phyloP scores from a whole-genome alignment of 2,329 filamentous ascomycete species.

The Aspergillus sp. region DNA sequence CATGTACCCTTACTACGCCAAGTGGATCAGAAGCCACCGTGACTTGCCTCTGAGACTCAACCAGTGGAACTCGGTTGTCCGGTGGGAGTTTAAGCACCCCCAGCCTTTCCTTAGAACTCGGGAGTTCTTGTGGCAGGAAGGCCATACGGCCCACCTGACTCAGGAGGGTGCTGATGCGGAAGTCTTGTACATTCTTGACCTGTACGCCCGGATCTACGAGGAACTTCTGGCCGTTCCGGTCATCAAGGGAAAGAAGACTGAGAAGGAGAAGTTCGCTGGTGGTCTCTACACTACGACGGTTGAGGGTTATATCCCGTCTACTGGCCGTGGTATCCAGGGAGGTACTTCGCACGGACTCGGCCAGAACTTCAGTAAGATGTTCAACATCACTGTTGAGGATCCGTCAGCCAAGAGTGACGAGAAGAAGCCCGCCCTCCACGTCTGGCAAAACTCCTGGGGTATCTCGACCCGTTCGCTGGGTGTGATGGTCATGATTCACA shows the following conservation, averaged over 20 bases:
- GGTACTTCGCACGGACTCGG: conserved; percentile 90
- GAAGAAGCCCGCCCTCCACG: conserved; percentile 70
- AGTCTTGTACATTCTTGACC: conserved; percentile 85
- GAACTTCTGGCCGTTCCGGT: conserved; percentile 90
- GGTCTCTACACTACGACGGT: conserved; percentile 95
- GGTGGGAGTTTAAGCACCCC: conserved; percentile 95
- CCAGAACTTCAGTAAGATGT: conserved; percentile 99
- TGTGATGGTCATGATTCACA: conserved; percentile 98
- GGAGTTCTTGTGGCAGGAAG: conserved; percentile 98
- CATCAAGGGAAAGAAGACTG: conserved; percentile 87
- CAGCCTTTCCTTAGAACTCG: conserved; percentile 79
- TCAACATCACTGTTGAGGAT: conserved; percentile 94
- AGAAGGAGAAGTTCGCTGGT: conserved; percentile 96
- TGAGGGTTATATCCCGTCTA: conserved; percentile 92
- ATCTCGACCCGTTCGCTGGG: conserved; percentile 94
- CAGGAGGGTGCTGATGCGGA: conserved; percentile 74
- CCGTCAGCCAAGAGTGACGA: conserved; percentile 62
- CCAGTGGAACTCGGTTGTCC: conserved; percentile 93
- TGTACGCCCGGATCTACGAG: conserved; percentile 87
- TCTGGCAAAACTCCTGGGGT: conserved; percentile 99
- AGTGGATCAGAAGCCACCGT: conserved; percentile 94
- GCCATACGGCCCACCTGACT: conserved; percentile 84
- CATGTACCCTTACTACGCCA: conserved; percentile 93
- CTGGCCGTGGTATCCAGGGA: conserved; percentile 92
- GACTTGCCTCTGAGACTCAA: conserved; percentile 91